A percentile compares a stretch with the other conserved stretches of the same genome.
Conservation (phyloP, 1,284 basidiomycete genomes). For the Limonomyces culmigenus region DNA sequence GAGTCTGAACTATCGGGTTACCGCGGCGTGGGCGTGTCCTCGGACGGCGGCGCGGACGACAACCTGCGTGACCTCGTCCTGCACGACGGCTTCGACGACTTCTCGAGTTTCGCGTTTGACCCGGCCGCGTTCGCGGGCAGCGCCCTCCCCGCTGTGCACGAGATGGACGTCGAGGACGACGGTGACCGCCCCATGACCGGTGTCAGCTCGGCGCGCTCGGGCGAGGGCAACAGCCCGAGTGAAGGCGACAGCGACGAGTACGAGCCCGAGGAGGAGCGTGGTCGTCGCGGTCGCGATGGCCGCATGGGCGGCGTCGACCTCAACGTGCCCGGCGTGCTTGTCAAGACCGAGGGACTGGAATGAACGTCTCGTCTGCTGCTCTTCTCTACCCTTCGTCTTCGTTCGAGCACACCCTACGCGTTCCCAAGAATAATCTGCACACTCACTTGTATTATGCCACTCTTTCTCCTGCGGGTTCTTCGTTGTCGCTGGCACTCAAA, state of each 20-base stretch:
- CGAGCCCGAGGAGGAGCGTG: slow-evolving; percentile 10
- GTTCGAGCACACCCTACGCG: too few species aligned
- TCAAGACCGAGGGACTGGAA: too few species aligned
- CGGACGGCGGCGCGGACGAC: slow-evolving; percentile 9
- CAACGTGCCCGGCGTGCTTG: too few species aligned
- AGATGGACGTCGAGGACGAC: slow-evolving; percentile 12
- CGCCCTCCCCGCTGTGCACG: slow-evolving; percentile 14
- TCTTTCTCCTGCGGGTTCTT: too few species aligned
- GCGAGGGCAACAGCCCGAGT: slow-evolving; percentile 7
- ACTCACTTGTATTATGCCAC: too few species aligned
- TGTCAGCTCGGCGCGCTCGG: slow-evolving; percentile 3
- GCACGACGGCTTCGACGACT: slow-evolving; percentile 14
- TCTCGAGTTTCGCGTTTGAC: not conserved
- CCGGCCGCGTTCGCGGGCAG: not conserved
- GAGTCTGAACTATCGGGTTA: slow-evolving; percentile 43
- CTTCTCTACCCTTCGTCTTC: too few species aligned
- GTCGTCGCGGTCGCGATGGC: slow-evolving; percentile 14
- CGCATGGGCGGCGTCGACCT: slow-evolving; percentile 10
- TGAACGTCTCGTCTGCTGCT: too few species aligned
- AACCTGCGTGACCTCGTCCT: slow-evolving; percentile 13
- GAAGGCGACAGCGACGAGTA: slow-evolving; percentile 10
- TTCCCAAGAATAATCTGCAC: too few species aligned
- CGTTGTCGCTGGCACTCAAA: too few species aligned
- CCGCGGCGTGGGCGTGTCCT: slow-evolving; percentile 10
- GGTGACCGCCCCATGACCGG: slow-evolving; percentile 1